Base-by-base conservation (phyloP, 352 stramenopile species). In the Pythium insidiosum region DNA sequence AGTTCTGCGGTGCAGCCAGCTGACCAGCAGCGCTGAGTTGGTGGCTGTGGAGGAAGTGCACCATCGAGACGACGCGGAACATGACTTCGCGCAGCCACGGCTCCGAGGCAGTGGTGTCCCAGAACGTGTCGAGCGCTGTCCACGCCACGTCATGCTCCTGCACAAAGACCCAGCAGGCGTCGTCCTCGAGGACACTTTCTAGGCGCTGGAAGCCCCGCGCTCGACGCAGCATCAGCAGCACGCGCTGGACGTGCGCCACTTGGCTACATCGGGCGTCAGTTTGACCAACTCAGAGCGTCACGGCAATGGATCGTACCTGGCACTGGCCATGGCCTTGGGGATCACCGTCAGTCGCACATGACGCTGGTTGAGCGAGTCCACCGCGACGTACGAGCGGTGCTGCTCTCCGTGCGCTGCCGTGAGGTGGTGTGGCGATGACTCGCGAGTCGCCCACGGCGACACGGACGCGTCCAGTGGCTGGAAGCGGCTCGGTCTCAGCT, bases 31-130 rank as follows among this genome's bases (percentile, higher is more conserved):
- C 51, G 22, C 67, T 81, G 15, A 82, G 42, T 22, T 40, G 40
- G 18, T 85, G 67, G 15, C 50, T 50, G 40, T 85, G 73, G n/a
- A 85, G 46, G 40, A 81, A 85, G 36, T 85, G 58, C 24, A 85
- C 56, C 22, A 72, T 52, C 12, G 69, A 63, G 10, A 66, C 62
- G 13, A 81, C 46, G 36, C 83, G 65, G 42, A 85, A 82, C 20
- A 72, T 50, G 19, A 72, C 51, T 3, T 47, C 44, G n/a, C 65
- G 61, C 23, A 85, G 50, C 16, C 53, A 70, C 21, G 63, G 56
- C 35, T 85, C 69, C 6, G 62, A 73, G 10, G 37, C 48, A 11
- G 62, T 38, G 2, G 38, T 34, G 26, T 75, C 70, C 0, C 9
- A 39, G 21, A 39, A 58, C 10, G 55, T 38, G 45, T 59, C 60